Base-by-base conservation (phyloP, 139 green algal genomes). In the Picochlorum costavermella region DNA sequence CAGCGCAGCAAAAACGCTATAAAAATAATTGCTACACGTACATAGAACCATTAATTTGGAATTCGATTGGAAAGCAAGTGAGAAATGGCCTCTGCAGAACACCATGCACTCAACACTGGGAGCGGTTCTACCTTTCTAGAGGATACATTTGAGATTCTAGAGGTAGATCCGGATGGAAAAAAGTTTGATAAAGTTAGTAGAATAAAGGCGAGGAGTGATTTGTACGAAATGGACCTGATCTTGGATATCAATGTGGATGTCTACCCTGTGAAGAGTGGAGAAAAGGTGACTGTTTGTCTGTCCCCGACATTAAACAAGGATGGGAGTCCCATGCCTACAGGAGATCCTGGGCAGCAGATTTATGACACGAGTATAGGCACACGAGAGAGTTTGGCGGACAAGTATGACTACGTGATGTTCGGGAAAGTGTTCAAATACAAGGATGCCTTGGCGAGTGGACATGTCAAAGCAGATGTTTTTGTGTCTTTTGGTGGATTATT, bases 401-500 rank as follows among this genome's bases (percentile, higher is more conserved):
- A 81, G 16, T 98, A 90, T 68, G 92, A 98, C 16, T 98, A 97
- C 70, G 92, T 97, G 17, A 97, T 95, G 86, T 78, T 95, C 72
- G 92, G 92, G 48, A 90, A 91, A 78, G 80, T 95, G 23, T 95
- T 91, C 79, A 95, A 95, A 70, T 92, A 84, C 77, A 83, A 81
- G 65, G 85, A 92, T 63, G 79, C 62, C 48, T 51, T 56, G 5
- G 61, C 62, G 20, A 50, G 46, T 4, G 77, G 73, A 10, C 65
- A 84, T 45, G 29, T 68, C 28, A 77, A 79, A 29, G 77, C 67
- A 31, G 72, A 73, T 37, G 70, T 94, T 6, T 92, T 78, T 37
- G 76, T 88, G 4, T 88, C 79, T 45, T 98, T 91, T 55, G 92
- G 92, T 17, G 92, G 92, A 2, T 74, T 98, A 65, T 82, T 98